phyloP scores from a whole-genome alignment of 192 early-diverging fungal species.

The Nowakowskiella sp. region DNA sequence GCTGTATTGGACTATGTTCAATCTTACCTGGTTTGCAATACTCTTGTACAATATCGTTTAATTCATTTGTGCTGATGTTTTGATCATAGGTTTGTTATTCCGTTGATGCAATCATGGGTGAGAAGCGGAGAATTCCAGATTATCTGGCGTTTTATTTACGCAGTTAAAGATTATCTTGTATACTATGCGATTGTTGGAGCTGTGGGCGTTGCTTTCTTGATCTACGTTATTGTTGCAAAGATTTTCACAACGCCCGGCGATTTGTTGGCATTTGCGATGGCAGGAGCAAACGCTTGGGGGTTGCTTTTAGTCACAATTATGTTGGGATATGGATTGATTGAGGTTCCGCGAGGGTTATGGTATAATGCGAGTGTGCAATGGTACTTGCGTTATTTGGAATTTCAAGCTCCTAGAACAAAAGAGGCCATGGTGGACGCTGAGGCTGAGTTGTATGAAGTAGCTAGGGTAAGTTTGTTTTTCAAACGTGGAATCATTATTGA shows the following conservation, averaged over 20 bases:
- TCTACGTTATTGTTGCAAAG: conserved; percentile 59
- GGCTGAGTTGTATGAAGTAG: conserved; percentile 65
- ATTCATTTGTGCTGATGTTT: background rate
- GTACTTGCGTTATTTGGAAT: conserved; percentile 57
- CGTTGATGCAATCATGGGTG: conserved; percentile 77
- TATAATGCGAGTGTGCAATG: conserved; percentile 53
- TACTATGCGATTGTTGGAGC: conserved; percentile 69
- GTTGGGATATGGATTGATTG: conserved; percentile 89
- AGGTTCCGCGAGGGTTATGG: conserved; percentile 83
- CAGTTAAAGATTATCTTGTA: conserved; percentile 70
- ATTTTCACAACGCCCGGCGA: conserved; percentile 31
- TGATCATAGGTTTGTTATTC: conserved; percentile 55
- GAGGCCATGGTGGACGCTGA: conserved; percentile 78
- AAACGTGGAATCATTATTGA: conserved; percentile 5
- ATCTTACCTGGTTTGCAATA: conserved; percentile 66
- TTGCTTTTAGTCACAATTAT: conserved; percentile 78
- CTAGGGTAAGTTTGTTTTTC: conserved; percentile 18
- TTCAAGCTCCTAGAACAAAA: conserved; percentile 59
- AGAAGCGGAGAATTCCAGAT: conserved; percentile 78
- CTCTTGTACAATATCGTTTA: background rate
- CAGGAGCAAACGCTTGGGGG: conserved; percentile 90
- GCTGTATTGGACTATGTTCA: conserved; percentile 88
- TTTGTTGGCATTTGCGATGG: conserved; percentile 77
- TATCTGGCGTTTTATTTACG: conserved; percentile 56
- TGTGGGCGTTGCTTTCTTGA: conserved; percentile 59